Evolutionary conservation across 73 alveolate genomes (phyloP).

Genomic region (Uronychia binucleata): DNA sequence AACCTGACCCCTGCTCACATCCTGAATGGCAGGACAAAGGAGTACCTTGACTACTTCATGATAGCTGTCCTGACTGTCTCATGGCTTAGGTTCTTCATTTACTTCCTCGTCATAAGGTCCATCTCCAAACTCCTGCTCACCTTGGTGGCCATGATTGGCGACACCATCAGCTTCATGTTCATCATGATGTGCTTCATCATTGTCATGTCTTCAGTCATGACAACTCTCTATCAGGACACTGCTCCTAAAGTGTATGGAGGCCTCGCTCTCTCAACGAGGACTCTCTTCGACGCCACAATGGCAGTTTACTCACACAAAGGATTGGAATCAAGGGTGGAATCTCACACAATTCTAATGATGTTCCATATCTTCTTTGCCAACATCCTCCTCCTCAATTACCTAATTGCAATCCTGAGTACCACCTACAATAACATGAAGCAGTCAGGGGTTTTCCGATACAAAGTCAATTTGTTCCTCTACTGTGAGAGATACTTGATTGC

Average conservation of each 20-base stretch:
- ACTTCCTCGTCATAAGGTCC: constrained; percentile 37
- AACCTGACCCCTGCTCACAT: not conserved
- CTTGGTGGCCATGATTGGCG: constrained; percentile 47
- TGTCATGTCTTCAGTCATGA: constrained; percentile 44
- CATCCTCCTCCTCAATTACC: constrained; percentile 52
- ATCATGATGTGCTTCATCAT: constrained; percentile 32
- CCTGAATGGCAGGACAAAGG: constrained; percentile 5
- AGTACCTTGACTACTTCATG: constrained; percentile 46
- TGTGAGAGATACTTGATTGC: constrained; percentile 48
- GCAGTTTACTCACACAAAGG: constrained; percentile 42
- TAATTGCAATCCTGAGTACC: constrained; percentile 63
- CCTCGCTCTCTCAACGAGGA: constrained; percentile 32
- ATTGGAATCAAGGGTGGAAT: constrained; percentile 30
- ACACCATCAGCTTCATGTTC: constrained; percentile 51
- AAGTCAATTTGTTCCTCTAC: constrained; percentile 30
- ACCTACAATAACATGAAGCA: constrained; percentile 49
- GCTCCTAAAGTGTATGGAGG: constrained; percentile 38
- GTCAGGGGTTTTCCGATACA: constrained; percentile 53
- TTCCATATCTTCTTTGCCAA: constrained; percentile 45
- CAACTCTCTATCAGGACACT: constrained; percentile 50
- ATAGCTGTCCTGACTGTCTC: constrained; percentile 39
- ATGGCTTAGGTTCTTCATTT: constrained; percentile 59
- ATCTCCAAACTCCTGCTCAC: constrained; percentile 51
- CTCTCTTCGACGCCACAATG: constrained; percentile 56
- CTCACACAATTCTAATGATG: constrained; percentile 21